A percentile compares a stretch with the other conserved stretches of the same genome.
phyloP scores from a whole-genome alignment of 257 asterid genomes.

The Nicotiana undulata region DNA sequence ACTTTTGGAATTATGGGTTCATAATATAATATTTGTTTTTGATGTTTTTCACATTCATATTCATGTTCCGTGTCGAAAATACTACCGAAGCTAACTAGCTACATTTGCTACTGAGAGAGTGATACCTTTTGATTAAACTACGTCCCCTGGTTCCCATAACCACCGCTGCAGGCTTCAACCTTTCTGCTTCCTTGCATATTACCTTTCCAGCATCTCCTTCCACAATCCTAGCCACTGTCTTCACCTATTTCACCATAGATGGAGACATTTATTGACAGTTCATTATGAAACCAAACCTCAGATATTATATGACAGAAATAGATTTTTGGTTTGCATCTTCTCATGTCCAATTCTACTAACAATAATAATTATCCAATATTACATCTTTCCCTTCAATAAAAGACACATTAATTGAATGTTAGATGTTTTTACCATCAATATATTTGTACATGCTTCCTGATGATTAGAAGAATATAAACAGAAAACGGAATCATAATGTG shows the following conservation, averaged over 20 bases:
- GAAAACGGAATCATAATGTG: no score
- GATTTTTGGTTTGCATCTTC: neutral
- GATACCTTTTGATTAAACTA: slow-evolving; percentile 63
- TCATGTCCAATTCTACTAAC: no score
- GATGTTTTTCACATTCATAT: no score
- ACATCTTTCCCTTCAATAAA: no score
- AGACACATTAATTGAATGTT: no score
- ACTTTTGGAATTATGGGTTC: no score
- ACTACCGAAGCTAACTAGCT: neutral
- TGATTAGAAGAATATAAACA: no score
- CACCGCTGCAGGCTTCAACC: slow-evolving; percentile 85
- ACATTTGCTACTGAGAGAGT: neutral
- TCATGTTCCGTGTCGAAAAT: no score
- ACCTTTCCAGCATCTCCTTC: slow-evolving; percentile 94
- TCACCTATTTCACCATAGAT: slow-evolving; percentile 38
- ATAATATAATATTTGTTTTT: no score
- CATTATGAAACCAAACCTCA: neutral
- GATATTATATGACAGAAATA: neutral
- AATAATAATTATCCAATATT: no score
- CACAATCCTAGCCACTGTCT: slow-evolving; percentile 70
- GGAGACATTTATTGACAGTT: neutral
- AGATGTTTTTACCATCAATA: no score
- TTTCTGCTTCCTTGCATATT: slow-evolving; percentile 88
- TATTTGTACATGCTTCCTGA: no score
- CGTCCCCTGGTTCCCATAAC: slow-evolving; percentile 90